Evolutionary conservation across 192 early-diverging fungal genomes (phyloP), one percentile per base, ranked within the genome.

Genomic region (Coemansia sp.): DNA sequence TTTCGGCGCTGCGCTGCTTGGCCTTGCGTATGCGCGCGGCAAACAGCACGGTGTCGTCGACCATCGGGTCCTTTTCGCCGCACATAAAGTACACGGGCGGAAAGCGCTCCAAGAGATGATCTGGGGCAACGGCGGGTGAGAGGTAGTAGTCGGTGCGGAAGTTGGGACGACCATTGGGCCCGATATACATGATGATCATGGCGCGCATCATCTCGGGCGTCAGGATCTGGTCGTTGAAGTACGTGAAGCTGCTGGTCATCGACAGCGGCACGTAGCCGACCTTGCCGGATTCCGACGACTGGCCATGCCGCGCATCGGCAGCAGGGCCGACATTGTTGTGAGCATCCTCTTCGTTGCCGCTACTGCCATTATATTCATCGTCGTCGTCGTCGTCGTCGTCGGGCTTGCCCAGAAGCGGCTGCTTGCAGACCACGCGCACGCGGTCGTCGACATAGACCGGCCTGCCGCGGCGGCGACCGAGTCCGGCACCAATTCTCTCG

Each of bases 61-160:
- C 92, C 42, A 98, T 85, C 3, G 96, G 96, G 69, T 98, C 96
- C 67, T 95, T 95, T 64, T 97, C 95, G 42, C 96, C 96, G 61
- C 89, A 90, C 53, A 98, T 83, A 52, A 97, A 85, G 69, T 91
- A 95, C 0, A 90, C 90, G 23, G 90, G 89, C 19, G 96, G 96
- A 71, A 96, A 98, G 39, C 88, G 83, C 2, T 91, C 91, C 45
- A 98, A 68, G 16, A 98, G 66, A 48, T 88, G 83, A 60, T 91
- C 87, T 0, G 96, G 96, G 0, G 93, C 92, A 20, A 90, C 83
- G 9, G 91, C 82, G 1, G 96, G 96, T 25, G 86, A 90, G 11
- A 98, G 73, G 19, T 92, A 85, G 63, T 95, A 96, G 71, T 97
- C 89, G 0, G 83, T 81, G 29, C 83, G 82, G 61, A 95, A 89